These are phyloP conservation scores for Ehretia macrophylla DNA, from an alignment of 257 asterid genomes.

Conservation along the genomic window DNA sequence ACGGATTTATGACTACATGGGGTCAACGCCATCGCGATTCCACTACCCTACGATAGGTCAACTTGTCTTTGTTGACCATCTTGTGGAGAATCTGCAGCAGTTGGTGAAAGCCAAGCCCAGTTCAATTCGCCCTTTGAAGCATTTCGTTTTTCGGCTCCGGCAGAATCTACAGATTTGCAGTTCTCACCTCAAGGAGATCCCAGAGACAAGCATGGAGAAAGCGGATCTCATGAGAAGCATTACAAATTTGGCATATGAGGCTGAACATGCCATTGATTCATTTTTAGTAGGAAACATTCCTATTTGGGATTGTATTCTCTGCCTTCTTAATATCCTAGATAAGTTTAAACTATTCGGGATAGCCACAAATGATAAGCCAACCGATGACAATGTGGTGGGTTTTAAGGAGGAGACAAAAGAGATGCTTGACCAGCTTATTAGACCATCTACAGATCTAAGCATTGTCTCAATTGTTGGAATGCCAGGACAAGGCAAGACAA, in stretches of 20 bases:
- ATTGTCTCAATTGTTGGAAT: conserved; percentile 16
- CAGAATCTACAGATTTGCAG: not conserved
- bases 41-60: conserved; percentile 6
- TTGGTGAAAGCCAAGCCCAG: not conserved
- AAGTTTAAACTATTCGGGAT: not conserved
- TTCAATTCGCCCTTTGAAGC: not conserved
- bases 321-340: not conserved
- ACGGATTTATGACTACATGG: not conserved
- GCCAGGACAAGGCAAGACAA: conserved; percentile 18
- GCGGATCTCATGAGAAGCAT: not conserved
- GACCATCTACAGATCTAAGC: not conserved
- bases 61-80: too few species aligned
- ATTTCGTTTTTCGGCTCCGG: not conserved
- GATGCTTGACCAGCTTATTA: not conserved
- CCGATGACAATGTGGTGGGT: conserved; percentile 9
- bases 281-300: not conserved
- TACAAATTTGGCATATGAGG: conserved; percentile 1
- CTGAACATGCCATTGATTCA: conserved; percentile 4
- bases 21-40: not conserved
- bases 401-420: not conserved
- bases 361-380: not conserved
- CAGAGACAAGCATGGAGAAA: too few species aligned
- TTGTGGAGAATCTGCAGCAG: not conserved
- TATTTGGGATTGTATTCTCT: not conserved
- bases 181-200: not conserved